A percentile compares a stretch with the other conserved stretches of the same genome.
These are phyloP conservation scores for Canariomyces notabilis DNA, from an alignment of 2,329 filamentous ascomycete genomes.

Conservation along the genomic window DNA sequence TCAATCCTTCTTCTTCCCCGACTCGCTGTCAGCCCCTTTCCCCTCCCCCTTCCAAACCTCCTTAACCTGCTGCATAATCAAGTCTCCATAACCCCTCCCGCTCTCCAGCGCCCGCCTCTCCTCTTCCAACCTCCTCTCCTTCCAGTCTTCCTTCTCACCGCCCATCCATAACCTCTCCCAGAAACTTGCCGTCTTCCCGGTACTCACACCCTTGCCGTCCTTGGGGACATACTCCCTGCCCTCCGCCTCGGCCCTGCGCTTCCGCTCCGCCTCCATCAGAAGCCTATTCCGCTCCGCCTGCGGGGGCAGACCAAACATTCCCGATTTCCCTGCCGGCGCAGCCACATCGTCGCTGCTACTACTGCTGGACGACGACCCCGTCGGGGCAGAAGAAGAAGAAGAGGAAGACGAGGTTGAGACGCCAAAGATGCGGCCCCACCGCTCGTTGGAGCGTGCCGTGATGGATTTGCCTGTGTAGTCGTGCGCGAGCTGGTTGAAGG, in stretches of 20 bases:
- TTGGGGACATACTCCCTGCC: constrained; percentile 20
- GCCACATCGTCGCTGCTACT: not conserved
- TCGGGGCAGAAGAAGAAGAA: too few relatives aligned
- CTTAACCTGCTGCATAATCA: constrained; percentile 53
- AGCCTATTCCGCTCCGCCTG: constrained; percentile 44
- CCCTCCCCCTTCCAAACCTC: constrained; percentile 42
- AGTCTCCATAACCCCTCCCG: constrained; percentile 50
- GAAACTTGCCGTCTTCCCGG: constrained; percentile 12
- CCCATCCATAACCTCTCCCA: constrained; percentile 49
- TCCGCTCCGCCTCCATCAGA: constrained; percentile 43
- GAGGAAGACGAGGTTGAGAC: not conserved
- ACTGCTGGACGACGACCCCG: constrained; percentile 3
- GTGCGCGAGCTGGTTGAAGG: constrained; percentile 50
- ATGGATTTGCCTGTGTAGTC: constrained; percentile 54
- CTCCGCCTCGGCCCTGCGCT: constrained; percentile 32
- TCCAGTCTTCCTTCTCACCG: constrained; percentile 50
- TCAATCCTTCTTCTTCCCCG: constrained; percentile 21
- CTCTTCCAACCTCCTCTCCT: constrained; percentile 45
- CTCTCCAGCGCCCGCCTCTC: constrained; percentile 50
- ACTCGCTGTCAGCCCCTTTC: constrained; percentile 19
- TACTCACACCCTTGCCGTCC: constrained; percentile 28
- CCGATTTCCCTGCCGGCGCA: too few relatives aligned
- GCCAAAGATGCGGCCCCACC: constrained; percentile 39
- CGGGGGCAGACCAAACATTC: constrained; percentile 45
- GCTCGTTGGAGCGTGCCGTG: constrained; percentile 41